Evolutionary conservation across 1,139 yeast species (phyloP).

Genomic region (Hemisphaericaspora subhashii): DNA sequence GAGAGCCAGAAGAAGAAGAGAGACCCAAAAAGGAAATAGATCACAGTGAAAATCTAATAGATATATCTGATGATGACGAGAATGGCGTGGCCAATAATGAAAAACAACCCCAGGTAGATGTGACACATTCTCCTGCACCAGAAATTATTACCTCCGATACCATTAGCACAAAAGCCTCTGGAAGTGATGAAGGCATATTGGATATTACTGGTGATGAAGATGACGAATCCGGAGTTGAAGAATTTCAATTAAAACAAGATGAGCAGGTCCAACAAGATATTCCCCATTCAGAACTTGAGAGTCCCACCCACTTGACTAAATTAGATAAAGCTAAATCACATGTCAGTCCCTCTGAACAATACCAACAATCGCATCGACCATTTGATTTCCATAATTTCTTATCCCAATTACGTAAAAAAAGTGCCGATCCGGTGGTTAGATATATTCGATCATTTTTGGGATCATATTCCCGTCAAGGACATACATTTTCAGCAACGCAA

Average conservation of each 20-base stretch:
- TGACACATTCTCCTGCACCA: background rate
- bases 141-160: constrained; percentile 1
- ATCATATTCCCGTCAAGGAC: constrained; percentile 67
- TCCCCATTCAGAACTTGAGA: background rate
- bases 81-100: background rate
- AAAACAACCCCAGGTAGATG: constrained; percentile 5
- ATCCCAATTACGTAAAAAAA: constrained; percentile 64
- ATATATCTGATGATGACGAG: constrained; percentile 5
- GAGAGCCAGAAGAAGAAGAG: background rate
- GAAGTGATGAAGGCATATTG: constrained; percentile 6
- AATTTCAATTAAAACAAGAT: constrained; percentile 13
- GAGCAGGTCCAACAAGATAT: background rate
- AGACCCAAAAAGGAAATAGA: background rate
- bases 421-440: constrained; percentile 87
- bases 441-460: constrained; percentile 78
- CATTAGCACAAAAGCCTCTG: background rate
- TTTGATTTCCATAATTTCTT: constrained; percentile 86
- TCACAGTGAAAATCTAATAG: constrained; percentile 7
- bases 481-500: constrained; percentile 68
- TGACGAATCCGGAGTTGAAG: constrained; percentile 18
- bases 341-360: constrained; percentile 29
- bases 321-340: constrained; percentile 8
- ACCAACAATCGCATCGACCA: constrained; percentile 47
- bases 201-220: constrained; percentile 17
- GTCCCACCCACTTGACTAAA: background rate